These are phyloP conservation scores for Phylloporus sp. DNA, from an alignment of 768 basidiomycete genomes.

Conservation along the genomic window DNA sequence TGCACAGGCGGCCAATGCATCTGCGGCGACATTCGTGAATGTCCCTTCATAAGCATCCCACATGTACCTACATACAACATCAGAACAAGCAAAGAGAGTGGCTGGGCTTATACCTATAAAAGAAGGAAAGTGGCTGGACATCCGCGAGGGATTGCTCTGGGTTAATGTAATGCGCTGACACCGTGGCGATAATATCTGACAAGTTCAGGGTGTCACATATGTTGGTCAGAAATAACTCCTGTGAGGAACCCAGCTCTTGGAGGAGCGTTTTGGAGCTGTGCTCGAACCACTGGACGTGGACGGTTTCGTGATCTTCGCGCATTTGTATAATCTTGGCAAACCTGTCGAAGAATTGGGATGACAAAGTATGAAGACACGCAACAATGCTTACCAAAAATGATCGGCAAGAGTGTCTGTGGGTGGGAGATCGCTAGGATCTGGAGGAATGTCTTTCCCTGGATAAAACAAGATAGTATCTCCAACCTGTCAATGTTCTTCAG, in stretches of 20 bases:
- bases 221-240: conserved; percentile 62
- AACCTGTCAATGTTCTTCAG: conserved; percentile 36
- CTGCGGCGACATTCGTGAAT: conserved; percentile 41
- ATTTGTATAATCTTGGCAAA: conserved; percentile 64
- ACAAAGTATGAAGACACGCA: background rate
- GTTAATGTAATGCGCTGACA: conserved; percentile 38
- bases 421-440: conserved; percentile 35
- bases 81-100: background rate
- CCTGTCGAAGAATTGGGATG: conserved; percentile 38
- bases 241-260: conserved; percentile 54
- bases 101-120: conserved; percentile 47
- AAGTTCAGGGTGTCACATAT: conserved; percentile 46
- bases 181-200: conserved; percentile 44
- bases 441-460: conserved; percentile 35
- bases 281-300: conserved; percentile 74
- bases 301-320: conserved; percentile 36
- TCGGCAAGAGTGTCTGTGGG: conserved; percentile 42
- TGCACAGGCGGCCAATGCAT: conserved; percentile 11
- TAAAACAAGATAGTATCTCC: conserved; percentile 62
- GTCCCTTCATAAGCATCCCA: conserved; percentile 46
- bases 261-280: conserved; percentile 64
- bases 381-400: conserved; percentile 56
- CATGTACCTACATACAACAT: conserved; percentile 38
- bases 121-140: conserved; percentile 41
- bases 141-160: conserved; percentile 24